phyloP scores from a whole-genome alignment of 2,329 filamentous ascomycete genomes.

The Diplocarpon mali region DNA sequence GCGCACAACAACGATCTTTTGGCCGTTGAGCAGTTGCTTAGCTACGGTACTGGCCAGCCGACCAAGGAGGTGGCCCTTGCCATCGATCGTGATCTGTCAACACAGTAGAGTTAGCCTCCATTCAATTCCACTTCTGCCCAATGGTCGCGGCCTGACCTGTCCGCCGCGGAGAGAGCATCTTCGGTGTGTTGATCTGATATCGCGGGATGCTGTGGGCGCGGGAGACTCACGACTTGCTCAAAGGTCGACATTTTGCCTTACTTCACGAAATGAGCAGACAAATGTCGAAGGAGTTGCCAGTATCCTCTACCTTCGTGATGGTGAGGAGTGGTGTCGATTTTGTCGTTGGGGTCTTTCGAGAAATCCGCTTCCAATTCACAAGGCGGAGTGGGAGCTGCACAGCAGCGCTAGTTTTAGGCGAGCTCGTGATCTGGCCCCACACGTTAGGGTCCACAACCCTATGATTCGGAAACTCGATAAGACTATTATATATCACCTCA shows the following conservation, averaged over 20 bases:
- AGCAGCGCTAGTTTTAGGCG: conserved; percentile 10
- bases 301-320: conserved; percentile 29
- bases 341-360: conserved; percentile 20
- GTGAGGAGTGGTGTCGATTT: conserved; percentile 26
- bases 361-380: conserved; percentile 10
- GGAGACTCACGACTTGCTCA: conserved; percentile 56
- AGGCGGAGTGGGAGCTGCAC: conserved; percentile 5
- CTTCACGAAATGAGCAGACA: conserved; percentile 28
- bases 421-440: conserved; percentile 14
- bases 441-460: conserved; percentile 8
- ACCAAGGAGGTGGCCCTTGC: conserved; percentile 99
- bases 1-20: conserved; percentile 99
- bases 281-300: conserved; percentile 24
- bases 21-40: conserved; percentile 97
- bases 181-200: not conserved
- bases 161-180: not conserved
- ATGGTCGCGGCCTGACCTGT: not conserved
- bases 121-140: conserved; percentile 5
- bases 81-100: conserved; percentile 89
- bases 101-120: conserved; percentile 27
- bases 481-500: not conserved
- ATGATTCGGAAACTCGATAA: not conserved
- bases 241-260: conserved; percentile 52
- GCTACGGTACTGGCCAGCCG: conserved; percentile 95
- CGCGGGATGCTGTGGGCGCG: conserved; percentile 9